phyloP scores from a whole-genome alignment of 78 protist species.

The Bodo saltans region DNA sequence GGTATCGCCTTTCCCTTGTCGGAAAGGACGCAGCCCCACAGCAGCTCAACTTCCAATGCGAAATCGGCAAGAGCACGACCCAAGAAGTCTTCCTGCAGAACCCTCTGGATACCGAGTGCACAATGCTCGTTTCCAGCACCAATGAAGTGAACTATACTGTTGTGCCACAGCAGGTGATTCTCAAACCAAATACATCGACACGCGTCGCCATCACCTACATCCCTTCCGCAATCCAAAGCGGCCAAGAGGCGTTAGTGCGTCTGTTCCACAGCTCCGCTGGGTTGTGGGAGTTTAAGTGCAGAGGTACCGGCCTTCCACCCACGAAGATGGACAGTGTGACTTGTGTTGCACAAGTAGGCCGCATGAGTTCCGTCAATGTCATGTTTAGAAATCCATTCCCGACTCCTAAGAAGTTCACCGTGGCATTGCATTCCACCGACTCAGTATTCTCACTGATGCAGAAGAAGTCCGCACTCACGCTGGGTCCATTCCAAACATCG shows the following conservation, averaged over 20 bases:
- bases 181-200: not conserved
- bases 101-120: not conserved
- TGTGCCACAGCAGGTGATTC: not conserved
- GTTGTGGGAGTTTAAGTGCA: not conserved
- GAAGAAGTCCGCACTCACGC: not conserved
- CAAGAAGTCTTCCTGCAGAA: not conserved
- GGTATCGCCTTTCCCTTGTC: constrained; percentile 42
- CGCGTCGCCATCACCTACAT: not conserved
- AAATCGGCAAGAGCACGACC: constrained; percentile 2
- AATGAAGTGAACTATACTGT: constrained; percentile 9
- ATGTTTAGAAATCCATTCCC: constrained; percentile 43
- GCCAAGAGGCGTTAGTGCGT: not conserved
- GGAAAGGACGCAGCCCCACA: constrained; percentile 17
- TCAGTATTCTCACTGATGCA: not conserved
- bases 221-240: constrained; percentile 25
- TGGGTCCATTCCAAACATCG: constrained; percentile 19
- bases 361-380: not conserved
- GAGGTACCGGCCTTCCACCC: constrained; percentile 34
- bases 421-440: not conserved
- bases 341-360: not conserved
- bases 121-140: not conserved
- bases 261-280: constrained; percentile 7
- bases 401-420: not conserved
- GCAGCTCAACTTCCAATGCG: not conserved
- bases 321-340: constrained; percentile 17